Conservation (phyloP, 768 basidiomycete species). For the Kwoniella sp. region DNA sequence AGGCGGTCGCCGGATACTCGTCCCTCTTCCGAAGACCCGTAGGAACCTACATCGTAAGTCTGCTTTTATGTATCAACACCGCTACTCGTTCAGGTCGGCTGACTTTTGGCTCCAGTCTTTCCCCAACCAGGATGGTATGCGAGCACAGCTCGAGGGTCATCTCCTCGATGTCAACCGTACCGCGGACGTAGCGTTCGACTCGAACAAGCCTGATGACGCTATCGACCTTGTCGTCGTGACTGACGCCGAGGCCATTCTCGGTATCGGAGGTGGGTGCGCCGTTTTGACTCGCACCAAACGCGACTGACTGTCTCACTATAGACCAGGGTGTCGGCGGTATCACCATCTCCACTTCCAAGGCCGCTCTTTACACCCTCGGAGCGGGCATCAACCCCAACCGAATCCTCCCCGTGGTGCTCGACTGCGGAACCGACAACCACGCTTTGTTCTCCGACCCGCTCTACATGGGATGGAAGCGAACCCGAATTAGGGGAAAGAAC, state of each 20-base stretch:
- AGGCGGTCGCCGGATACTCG: constrained; percentile 78
- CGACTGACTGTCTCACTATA: constrained; percentile 2
- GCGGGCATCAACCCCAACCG: constrained; percentile 52
- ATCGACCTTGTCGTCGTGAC: constrained; percentile 78
- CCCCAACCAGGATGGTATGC: constrained; percentile 65
- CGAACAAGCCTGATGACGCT: constrained; percentile 39
- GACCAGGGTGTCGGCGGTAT: constrained; percentile 67
- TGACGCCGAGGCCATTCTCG: constrained; percentile 80
- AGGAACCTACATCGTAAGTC: constrained; percentile 17
- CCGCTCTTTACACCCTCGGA: constrained; percentile 59
- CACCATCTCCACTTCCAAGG: constrained; percentile 59
- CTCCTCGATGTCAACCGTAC: constrained; percentile 45
- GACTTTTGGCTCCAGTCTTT: constrained; percentile 51
- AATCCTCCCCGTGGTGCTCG: constrained; percentile 50
- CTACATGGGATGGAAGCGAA: constrained; percentile 68
- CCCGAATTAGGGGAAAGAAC: constrained; percentile 65
- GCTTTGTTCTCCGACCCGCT: constrained; percentile 50
- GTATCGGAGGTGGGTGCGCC: constrained; percentile 56
- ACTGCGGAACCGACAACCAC: constrained; percentile 51
- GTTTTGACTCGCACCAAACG: too few species aligned
- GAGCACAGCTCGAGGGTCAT: constrained; percentile 59
- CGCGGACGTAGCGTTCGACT: constrained; percentile 41
- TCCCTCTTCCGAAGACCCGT: constrained; percentile 70
- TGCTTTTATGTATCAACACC: too few species aligned
- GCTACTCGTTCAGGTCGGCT: background rate